A percentile compares a stretch with the other conserved stretches of the same genome.
Evolutionary conservation across 495 filamentous ascomycete genomes (phyloP).

Genomic region (Penicillium chermesinum): DNA sequence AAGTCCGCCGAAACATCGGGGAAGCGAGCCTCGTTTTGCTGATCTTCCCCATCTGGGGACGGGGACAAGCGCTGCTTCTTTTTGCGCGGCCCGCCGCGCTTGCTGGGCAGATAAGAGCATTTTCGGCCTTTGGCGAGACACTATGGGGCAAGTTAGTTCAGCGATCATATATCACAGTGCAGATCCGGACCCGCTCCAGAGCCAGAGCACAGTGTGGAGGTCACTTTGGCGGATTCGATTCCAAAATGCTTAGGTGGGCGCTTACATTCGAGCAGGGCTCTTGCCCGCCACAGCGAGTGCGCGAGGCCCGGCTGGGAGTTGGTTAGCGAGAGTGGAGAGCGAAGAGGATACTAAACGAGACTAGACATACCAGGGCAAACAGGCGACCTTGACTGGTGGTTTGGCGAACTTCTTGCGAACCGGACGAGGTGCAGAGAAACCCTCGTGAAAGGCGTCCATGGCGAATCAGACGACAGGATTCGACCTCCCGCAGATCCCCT

Average conservation of each 20-base stretch:
- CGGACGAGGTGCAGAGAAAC: slow-evolving; percentile 16
- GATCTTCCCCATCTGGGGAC: slow-evolving; percentile 19
- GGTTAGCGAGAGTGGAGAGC: background rate
- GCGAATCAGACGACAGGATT: slow-evolving; percentile 21
- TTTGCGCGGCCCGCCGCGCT: slow-evolving; percentile 51
- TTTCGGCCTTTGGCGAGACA: slow-evolving; percentile 48
- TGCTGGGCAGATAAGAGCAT: slow-evolving; percentile 54
- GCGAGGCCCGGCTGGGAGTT: slow-evolving; percentile 46
- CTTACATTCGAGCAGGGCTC: slow-evolving; percentile 53
- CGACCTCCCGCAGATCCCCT: slow-evolving; percentile 11
- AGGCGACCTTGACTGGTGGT: slow-evolving; percentile 61
- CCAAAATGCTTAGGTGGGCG: too few species aligned
- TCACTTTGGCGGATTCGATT: too few species aligned
- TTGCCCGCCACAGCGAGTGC: slow-evolving; percentile 55
- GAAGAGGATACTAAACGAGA: background rate
- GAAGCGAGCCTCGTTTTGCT: slow-evolving; percentile 21
- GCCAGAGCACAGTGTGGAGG: background rate
- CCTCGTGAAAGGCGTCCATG: slow-evolving; percentile 24
- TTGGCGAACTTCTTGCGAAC: slow-evolving; percentile 47
- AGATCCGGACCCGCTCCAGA: background rate
- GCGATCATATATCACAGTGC: background rate
- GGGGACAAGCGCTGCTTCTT: slow-evolving; percentile 33
- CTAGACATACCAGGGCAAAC: slow-evolving; percentile 52
- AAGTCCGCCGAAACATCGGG: slow-evolving; percentile 22
- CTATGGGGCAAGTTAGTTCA: slow-evolving; percentile 22